A percentile compares a stretch with the other conserved stretches of the same genome.
These are phyloP conservation scores for Fusarium duplospermum DNA, from an alignment of 2,329 filamentous ascomycete species.

Conservation along the genomic window DNA sequence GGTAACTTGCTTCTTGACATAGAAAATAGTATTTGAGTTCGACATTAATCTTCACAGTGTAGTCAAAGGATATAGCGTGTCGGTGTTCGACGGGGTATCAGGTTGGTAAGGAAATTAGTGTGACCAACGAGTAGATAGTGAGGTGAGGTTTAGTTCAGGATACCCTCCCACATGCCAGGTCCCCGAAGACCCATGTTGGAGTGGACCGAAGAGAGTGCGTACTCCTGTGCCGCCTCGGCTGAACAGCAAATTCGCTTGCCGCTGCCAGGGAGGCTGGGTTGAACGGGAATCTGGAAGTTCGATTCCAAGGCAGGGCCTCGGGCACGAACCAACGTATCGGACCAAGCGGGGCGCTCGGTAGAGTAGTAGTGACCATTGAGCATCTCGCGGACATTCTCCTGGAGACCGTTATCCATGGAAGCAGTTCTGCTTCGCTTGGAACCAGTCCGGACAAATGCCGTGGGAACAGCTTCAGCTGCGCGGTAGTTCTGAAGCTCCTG, in stretches of 20 bases:
- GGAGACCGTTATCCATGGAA: slow-evolving; percentile 70
- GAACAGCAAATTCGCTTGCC: slow-evolving; percentile 77
- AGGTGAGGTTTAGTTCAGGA: slow-evolving; percentile 61
- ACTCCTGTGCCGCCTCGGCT: slow-evolving; percentile 64
- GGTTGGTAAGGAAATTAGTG: slow-evolving; percentile 33
- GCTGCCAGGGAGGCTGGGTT: slow-evolving; percentile 58
- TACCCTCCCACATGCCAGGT: slow-evolving; percentile 75
- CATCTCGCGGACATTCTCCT: slow-evolving; percentile 75
- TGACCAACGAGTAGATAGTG: slow-evolving; percentile 28
- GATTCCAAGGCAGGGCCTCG: slow-evolving; percentile 41
- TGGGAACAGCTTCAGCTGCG: slow-evolving; percentile 51
- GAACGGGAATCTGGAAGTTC: slow-evolving; percentile 53
- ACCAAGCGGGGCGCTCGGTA: slow-evolving; percentile 47
- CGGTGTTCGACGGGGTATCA: slow-evolving; percentile 33
- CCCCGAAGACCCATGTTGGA: slow-evolving; percentile 63
- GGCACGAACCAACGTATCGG: slow-evolving; percentile 54
- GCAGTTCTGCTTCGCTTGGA: slow-evolving; percentile 70
- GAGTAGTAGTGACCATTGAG: slow-evolving; percentile 55
- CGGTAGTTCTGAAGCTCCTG: slow-evolving; percentile 71
- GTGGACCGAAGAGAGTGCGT: slow-evolving; percentile 60
- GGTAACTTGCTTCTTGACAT: slow-evolving; percentile 42
- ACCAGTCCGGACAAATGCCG: slow-evolving; percentile 49
- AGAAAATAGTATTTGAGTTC: slow-evolving; percentile 43
- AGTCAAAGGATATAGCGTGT: slow-evolving; percentile 34
- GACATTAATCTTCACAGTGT: slow-evolving; percentile 42